Conservation (phyloP, 305 asterid species). For the Euphrasia arctica region DNA sequence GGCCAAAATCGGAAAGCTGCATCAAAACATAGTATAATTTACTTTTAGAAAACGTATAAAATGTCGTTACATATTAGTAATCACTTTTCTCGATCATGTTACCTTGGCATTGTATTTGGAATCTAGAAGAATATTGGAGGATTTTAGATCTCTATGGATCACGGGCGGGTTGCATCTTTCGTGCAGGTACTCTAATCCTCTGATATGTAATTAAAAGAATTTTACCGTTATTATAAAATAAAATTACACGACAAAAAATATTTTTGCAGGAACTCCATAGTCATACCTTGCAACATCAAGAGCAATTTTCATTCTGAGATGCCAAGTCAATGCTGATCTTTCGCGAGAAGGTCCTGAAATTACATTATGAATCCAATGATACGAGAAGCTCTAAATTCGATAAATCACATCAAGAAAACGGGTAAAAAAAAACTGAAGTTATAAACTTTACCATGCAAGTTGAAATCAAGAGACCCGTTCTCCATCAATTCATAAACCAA, state of each 20-base stretch:
- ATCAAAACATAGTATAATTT: constrained; percentile 4
- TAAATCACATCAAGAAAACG: background rate
- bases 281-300: constrained; percentile 79
- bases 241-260: background rate
- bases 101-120: constrained; percentile 77
- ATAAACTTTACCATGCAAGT: constrained; percentile 54
- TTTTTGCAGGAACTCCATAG: background rate
- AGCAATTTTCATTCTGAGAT: constrained; percentile 75
- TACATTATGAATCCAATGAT: background rate
- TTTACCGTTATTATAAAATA: background rate
- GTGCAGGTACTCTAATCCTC: constrained; percentile 81
- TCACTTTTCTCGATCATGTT: constrained; percentile 5
- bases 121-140: constrained; percentile 77
- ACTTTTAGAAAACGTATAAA: background rate
- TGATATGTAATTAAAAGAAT: constrained; percentile 26
- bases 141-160: constrained; percentile 76
- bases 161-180: constrained; percentile 79
- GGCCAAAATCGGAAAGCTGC: constrained; percentile 88
- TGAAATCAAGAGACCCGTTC: constrained; percentile 68
- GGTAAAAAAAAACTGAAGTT: constrained; percentile 9
- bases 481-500: constrained; percentile 78
- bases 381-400: background rate
- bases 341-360: constrained; percentile 53
- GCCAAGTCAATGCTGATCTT: constrained; percentile 61
- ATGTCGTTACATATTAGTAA: background rate